Evolutionary conservation across 2,329 filamentous ascomycete genomes (phyloP).

Genomic region (Aureobasidium pullulans): DNA sequence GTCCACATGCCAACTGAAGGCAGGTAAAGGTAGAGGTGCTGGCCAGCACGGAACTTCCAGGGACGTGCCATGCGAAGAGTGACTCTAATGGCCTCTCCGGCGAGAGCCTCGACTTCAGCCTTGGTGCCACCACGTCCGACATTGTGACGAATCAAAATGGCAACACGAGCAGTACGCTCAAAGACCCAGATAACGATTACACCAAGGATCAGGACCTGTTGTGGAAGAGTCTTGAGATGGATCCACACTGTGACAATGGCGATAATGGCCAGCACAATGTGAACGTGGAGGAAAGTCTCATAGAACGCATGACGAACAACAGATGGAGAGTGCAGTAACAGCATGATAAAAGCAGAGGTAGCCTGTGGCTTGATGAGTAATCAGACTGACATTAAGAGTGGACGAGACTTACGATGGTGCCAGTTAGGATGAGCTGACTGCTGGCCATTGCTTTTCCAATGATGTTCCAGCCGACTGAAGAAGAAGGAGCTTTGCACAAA

Average conservation of each 20-base stretch:
- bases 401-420: slow-evolving; percentile 49
- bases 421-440: slow-evolving; percentile 49
- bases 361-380: slow-evolving; percentile 34
- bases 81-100: slow-evolving; percentile 66
- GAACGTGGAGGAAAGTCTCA: slow-evolving; percentile 66
- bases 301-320: slow-evolving; percentile 71
- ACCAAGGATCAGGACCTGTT: slow-evolving; percentile 53
- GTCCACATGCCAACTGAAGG: slow-evolving; percentile 64
- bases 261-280: slow-evolving; percentile 57
- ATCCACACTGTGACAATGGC: slow-evolving; percentile 60
- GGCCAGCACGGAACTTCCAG: slow-evolving; percentile 68
- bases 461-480: slow-evolving; percentile 42
- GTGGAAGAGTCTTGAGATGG: slow-evolving; percentile 50
- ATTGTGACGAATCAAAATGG: slow-evolving; percentile 58
- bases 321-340: slow-evolving; percentile 63
- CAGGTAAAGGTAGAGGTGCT: slow-evolving; percentile 75
- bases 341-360: slow-evolving; percentile 52
- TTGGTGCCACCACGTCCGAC: slow-evolving; percentile 58
- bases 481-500: neutral
- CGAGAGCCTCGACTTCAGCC: slow-evolving; percentile 66
- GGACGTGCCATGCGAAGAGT: slow-evolving; percentile 67
- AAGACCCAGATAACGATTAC: slow-evolving; percentile 60
- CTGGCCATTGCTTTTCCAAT: slow-evolving; percentile 34
- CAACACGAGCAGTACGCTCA: slow-evolving; percentile 55
- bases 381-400: slow-evolving; percentile 16